Evolutionary conservation across 176 grass and related monocot genomes (phyloP).

Genomic region (Puccinellia tenuiflora): DNA sequence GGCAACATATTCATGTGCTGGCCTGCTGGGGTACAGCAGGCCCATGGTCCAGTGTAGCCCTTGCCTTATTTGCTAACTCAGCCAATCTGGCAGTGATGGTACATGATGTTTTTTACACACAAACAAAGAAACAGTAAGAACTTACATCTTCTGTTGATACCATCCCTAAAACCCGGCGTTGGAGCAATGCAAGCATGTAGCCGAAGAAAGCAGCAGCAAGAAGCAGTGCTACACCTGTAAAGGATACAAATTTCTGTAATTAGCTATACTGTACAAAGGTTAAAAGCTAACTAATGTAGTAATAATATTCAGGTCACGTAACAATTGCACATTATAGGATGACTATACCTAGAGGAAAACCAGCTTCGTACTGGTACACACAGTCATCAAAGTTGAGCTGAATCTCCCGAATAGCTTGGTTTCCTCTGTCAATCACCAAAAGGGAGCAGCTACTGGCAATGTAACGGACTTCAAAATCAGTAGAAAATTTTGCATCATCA

Average conservation of each 20-base stretch:
- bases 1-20: conserved; percentile 31
- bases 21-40: conserved; percentile 30
- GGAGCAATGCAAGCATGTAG: conserved; percentile 91
- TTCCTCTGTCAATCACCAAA: conserved; percentile 92
- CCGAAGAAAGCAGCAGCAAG: conserved; percentile 79
- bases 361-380: conserved; percentile 71
- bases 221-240: conserved; percentile 60
- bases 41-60: conserved; percentile 22
- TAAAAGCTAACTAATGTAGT: neutral
- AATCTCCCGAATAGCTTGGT: conserved; percentile 87
- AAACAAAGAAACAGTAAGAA: conserved; percentile 33
- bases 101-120: neutral
- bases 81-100: conserved; percentile 26
- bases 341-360: conserved; percentile 71
- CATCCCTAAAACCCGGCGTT: conserved; percentile 46
- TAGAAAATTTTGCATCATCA: conserved; percentile 89
- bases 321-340: conserved; percentile 6
- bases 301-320: neutral
- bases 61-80: conserved; percentile 33
- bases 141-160: conserved; percentile 56
- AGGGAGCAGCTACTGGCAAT: conserved; percentile 91
- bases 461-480: conserved; percentile 94
- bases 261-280: neutral
- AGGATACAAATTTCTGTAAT: conserved; percentile 14
- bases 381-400: conserved; percentile 88